Evolutionary conservation across 2,329 filamentous ascomycete genomes (phyloP), one percentile per base, ranked within the genome.

Genomic region (Epichloe festucae): DNA sequence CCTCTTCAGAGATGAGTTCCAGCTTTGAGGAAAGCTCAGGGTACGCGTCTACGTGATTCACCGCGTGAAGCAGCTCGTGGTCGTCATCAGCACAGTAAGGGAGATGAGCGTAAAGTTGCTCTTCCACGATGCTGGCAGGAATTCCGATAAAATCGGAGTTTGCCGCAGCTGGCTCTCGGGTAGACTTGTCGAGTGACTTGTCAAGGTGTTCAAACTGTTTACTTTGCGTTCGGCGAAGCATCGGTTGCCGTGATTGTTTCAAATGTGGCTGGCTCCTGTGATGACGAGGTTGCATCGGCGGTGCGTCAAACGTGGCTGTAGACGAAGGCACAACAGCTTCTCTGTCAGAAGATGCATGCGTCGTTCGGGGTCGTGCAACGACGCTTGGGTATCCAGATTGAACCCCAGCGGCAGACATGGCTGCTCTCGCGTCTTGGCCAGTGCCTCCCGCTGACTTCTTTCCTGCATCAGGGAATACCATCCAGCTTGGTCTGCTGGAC

Each of bases 201-300:
- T 60, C 55, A 21, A 58, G 51, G 34, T 56, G 62, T 35, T 67
- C 65, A 19, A 69, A 56, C 52, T 70, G 64, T 55, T 67, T 70
- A 65, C 72, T 73, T 55, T 75, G 71, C 1, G 70, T 73, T 46
- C 68, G 66, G 48, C 71, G 67, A 35, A 73, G 61, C 19, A 67
- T 57, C 31, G 63, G 71, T 48, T 65, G 67, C 51, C 72, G 68
- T 46, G 62, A 56, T 45, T 62, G 56, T 56, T 73, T 75, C 48
- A 79, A 67, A 51, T 73, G 70, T 11, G 76, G 76, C 61, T 79
- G 76, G 59, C 75, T 78, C 62, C 73, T 76, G 65, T 74, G 66
- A 48, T 78, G 75, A 36, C 75, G 73, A 53, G 70, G 68, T 50
- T 69, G 67, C 31, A 63, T 58, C 36, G 63, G 53, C 45, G 59